Evolutionary conservation across 768 basidiomycete genomes (phyloP), one percentile per base, ranked within the genome.

Genomic region (Termitomyces sp.): DNA sequence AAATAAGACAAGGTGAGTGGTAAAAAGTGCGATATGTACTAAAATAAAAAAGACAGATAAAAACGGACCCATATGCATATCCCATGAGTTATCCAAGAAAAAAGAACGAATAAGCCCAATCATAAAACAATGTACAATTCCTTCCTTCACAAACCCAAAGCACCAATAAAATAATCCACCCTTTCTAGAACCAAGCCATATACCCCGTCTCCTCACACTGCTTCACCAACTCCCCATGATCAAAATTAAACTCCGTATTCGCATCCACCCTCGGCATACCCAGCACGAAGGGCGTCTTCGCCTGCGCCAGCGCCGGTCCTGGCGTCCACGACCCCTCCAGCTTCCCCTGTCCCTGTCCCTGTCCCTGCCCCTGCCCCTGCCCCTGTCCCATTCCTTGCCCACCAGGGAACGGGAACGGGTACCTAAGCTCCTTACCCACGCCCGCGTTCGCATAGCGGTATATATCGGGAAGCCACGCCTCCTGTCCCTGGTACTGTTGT

Each of bases 151-250:
- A 20, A 48, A 4, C 32, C 13, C 16, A 18, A 49, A 49, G n/a
- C 46, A 36, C 15, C 36, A 4, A 38, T 38, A 35, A 49, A 36
- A 28, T 28, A 38, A 20, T 35, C n/a, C n/a, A 22, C 33, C n/a
- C 5, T n/a, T 22, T 36, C 72, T 74, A 87, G 67, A 88, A 88
- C 86, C 86, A 88, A 24, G 85, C 84, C 86, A 88, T 87, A 68
- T 85, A 87, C 59, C 83, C 84, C 39, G 84, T 86, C 65, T 81
- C 85, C 65, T 83, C 83, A 61, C 84, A 73, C 50, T 82, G 80
- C 50, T 78, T 82, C 62, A 55, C 40, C n/a, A 88, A 68, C 22
- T 84, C 85, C 5, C 86, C 86, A 66, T 85, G 78, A 62, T 87
- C 86, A 67, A 87, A 83, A 70, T 87, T 86, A 65, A 84, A 84